Percentiles rank a stretch among this genome's conserved stretches.
Conservation (phyloP, 164 flowering plant genomes). For the Sedum album region DNA sequence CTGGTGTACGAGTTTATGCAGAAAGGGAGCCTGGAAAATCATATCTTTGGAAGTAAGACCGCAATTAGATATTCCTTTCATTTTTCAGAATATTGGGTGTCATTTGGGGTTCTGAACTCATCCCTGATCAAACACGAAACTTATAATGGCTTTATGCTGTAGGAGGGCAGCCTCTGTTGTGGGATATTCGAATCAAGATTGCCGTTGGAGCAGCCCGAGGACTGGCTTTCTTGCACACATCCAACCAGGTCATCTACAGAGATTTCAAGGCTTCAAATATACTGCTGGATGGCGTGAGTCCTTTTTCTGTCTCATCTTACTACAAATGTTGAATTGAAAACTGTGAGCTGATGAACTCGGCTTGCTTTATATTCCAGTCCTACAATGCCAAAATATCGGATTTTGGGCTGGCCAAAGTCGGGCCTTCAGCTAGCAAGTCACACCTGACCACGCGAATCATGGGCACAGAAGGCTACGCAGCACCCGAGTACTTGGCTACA, state of each 20-base stretch:
- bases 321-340: neutral
- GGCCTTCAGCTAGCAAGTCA: conserved; percentile 60
- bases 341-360: neutral
- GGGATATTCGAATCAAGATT: conserved; percentile 68
- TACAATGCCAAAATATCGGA: conserved; percentile 79
- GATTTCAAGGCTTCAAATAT: conserved; percentile 90
- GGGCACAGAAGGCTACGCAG: conserved; percentile 91
- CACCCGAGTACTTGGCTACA: conserved; percentile 89
- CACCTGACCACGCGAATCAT: conserved; percentile 84
- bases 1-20: conserved; percentile 82
- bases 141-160: conserved; percentile 12
- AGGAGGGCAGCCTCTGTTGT: conserved; percentile 76
- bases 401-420: conserved; percentile 82
- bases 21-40: conserved; percentile 83
- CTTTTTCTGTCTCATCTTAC: neutral
- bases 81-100: neutral
- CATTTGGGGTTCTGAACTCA: neutral
- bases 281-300: conserved; percentile 67
- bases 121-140: neutral
- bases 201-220: conserved; percentile 78
- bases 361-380: conserved; percentile 28
- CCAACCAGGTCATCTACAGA: conserved; percentile 63
- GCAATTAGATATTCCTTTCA: neutral
- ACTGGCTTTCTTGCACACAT: conserved; percentile 65
- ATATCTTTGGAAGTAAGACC: conserved; percentile 75